Percentiles rank a stretch among this genome's conserved stretches.
phyloP scores from a whole-genome alignment of 352 stramenopile species.

The Phytophthora ramorum region DNA sequence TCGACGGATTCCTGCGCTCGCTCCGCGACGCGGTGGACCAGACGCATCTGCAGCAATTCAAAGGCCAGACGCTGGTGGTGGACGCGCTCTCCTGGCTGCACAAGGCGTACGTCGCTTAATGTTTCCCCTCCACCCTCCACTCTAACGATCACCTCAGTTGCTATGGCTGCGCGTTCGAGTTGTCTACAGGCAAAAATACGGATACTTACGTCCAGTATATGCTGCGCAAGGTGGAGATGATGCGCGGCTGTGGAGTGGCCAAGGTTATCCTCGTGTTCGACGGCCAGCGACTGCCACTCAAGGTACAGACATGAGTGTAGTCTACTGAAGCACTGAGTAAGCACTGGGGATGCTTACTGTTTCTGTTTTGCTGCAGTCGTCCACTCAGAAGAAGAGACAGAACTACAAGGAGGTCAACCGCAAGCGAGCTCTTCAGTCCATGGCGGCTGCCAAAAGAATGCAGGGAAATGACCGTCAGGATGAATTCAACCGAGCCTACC shows the following conservation, averaged over 20 bases:
- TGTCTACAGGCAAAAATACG: constrained; percentile 67
- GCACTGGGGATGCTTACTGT: neutral
- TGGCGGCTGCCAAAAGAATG: constrained; percentile 57
- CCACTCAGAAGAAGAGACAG: constrained; percentile 71
- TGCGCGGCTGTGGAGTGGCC: constrained; percentile 57
- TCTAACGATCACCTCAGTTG: constrained; percentile 46
- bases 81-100: constrained; percentile 85
- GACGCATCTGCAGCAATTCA: constrained; percentile 61
- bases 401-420: constrained; percentile 65
- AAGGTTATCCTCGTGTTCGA: constrained; percentile 81
- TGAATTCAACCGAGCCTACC: constrained; percentile 65
- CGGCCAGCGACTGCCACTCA: constrained; percentile 73
- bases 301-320: constrained; percentile 34
- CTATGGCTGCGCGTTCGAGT: constrained; percentile 81
- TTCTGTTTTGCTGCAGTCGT: constrained; percentile 41
- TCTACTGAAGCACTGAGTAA: no score
- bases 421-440: constrained; percentile 53
- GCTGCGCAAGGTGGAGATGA: constrained; percentile 75
- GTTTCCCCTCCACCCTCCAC: neutral
- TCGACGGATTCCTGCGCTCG: constrained; percentile 71
- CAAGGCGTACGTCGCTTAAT: constrained; percentile 61
- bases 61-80: constrained; percentile 64
- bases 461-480: constrained; percentile 54
- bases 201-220: constrained; percentile 78
- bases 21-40: constrained; percentile 63